Conservation (phyloP, 2,329 filamentous ascomycete genomes). For the Trichoderma pleuroti region DNA sequence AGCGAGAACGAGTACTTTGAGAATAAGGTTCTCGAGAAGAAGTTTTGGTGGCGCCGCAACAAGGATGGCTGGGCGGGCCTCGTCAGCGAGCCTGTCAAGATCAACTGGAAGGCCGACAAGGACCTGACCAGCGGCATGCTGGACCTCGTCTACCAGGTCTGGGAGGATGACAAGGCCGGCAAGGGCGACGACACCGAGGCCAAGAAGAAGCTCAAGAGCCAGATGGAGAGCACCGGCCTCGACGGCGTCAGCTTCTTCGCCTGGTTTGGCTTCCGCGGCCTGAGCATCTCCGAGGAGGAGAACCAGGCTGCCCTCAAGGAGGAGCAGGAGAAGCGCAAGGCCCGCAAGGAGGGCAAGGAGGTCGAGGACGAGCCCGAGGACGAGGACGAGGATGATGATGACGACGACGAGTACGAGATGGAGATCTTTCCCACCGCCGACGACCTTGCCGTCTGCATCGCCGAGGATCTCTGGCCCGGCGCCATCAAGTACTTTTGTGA, state of each 20-base stretch:
- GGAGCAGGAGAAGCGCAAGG: constrained; percentile 40
- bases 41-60: constrained; percentile 77
- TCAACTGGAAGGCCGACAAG: constrained; percentile 77
- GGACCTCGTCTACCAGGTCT: constrained; percentile 67
- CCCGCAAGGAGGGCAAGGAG: constrained; percentile 49
- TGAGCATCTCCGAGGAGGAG: constrained; percentile 65
- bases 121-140: constrained; percentile 81
- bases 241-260: constrained; percentile 78
- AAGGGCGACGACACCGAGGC: constrained; percentile 43
- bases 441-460: constrained; percentile 73
- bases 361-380: constrained; percentile 41
- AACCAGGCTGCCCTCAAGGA: constrained; percentile 20
- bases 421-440: constrained; percentile 90
- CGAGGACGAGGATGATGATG: constrained; percentile 56
- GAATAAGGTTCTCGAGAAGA: constrained; percentile 78
- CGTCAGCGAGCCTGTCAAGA: constrained; percentile 83
- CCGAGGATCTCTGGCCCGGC: constrained; percentile 84
- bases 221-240: constrained; percentile 58
- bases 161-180: constrained; percentile 52
- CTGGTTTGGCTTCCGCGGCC: constrained; percentile 78
- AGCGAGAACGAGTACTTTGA: constrained; percentile 77
- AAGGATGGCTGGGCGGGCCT: constrained; percentile 69
- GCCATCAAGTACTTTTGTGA: constrained; percentile 89
- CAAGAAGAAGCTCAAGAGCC: constrained; percentile 50
- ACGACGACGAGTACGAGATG: constrained; percentile 63